Base-by-base conservation (phyloP, 2,329 filamentous ascomycete genomes). In the Exophiala phaeomuriformis region DNA sequence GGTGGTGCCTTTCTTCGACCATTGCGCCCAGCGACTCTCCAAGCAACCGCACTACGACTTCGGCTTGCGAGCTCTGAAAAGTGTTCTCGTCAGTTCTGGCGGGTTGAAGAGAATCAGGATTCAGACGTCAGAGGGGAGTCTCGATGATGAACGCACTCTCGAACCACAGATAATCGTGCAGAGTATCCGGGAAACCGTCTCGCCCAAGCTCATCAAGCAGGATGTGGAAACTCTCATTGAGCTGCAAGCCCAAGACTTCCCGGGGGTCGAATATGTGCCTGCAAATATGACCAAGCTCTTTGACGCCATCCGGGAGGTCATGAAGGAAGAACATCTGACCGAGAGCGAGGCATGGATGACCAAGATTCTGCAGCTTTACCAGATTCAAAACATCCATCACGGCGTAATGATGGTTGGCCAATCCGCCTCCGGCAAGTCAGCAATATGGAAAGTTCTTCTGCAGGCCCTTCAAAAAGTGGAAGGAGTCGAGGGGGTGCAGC, bases 351-450 rank as follows among this genome's bases (percentile, higher is more conserved):
- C 85, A 44, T 99, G 94, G 94, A 90, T 97, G 82, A 93, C 88
- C 53, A 99, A 99, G 74, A 84, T 95, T 33, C 78, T 98, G 5
- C 93, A 99, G 69, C 80, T 98, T 2, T 97, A 95, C 69, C 93
- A 99, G 69, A 99, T 99, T 59, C 93, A 97, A 70, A 87, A 85
- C 61, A 90, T 98, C 54, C 93, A 99, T 66, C 93, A 99, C 64
- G 93, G 93, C 85, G 93, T 99, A 30, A 99, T 99, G 94, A 97
- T 98, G 93, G 93, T 99, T 6, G 93, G 93, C 59, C 90, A 88
- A 66, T 96, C 94, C 31, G 93, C 94, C n/a, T 86, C 91, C 43
- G 94, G 94, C 67, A 99, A 99, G 73, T 96, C 93, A 39, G 84
- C 87, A 1, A 88, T 93, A 3, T 99, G 94, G 93, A 90, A 88